Conservation (phyloP, 2,329 filamentous ascomycete species). For the Diaporthe caulivora region DNA sequence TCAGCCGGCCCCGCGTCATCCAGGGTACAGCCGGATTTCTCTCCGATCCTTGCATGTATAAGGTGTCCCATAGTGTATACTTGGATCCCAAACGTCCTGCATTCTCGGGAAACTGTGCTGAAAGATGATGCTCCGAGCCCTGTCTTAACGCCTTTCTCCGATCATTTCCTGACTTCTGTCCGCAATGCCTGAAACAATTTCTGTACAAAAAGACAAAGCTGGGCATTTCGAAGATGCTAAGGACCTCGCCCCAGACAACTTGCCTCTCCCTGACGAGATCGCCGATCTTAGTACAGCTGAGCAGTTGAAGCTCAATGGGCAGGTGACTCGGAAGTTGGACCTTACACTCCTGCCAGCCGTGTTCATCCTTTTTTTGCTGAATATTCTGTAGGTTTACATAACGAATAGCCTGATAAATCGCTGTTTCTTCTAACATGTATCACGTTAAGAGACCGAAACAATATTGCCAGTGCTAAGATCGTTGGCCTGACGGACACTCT, state of each 20-base stretch:
- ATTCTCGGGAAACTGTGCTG: neutral
- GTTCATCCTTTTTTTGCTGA: neutral
- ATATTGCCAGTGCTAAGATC: slow-evolving; percentile 10
- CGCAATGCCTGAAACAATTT: neutral
- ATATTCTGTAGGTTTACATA: neutral
- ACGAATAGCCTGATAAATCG: neutral
- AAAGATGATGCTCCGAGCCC: neutral
- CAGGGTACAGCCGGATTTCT: slow-evolving; percentile 4
- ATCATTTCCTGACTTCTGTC: neutral
- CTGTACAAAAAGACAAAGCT: neutral
- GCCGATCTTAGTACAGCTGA: neutral
- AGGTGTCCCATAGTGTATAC: neutral
- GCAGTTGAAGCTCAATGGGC: neutral
- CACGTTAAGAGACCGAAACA: neutral
- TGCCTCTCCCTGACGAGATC: slow-evolving; percentile 18
- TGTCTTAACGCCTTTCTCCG: neutral
- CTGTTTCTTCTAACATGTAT: neutral
- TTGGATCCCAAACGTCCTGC: neutral
- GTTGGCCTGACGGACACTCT: slow-evolving; percentile 1
- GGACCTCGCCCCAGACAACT: neutral
- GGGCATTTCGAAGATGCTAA: neutral
- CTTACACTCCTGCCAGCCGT: neutral
- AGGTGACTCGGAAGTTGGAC: neutral
- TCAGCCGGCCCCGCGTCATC: slow-evolving; percentile 2
- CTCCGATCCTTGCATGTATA: neutral